phyloP scores from a whole-genome alignment of 2,329 filamentous ascomycete genomes.

The Ophiostoma triangulosporum region DNA sequence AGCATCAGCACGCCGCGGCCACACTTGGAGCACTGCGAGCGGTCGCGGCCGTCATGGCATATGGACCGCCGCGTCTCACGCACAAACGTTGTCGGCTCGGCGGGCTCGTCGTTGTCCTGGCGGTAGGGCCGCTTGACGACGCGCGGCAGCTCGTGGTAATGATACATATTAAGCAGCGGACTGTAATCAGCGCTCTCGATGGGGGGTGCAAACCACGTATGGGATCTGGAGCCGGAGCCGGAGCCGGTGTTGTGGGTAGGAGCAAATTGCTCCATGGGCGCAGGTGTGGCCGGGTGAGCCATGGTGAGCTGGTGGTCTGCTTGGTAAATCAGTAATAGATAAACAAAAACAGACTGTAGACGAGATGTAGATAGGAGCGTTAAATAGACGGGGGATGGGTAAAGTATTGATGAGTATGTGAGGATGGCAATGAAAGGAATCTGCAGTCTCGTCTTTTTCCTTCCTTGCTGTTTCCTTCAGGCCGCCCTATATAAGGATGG shows the following conservation, averaged over 20 bases:
- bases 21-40: conserved; percentile 8
- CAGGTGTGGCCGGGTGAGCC: neutral
- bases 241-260: neutral
- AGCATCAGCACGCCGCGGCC: neutral
- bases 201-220: neutral
- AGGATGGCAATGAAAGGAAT: too few species aligned
- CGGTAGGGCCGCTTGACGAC: conserved; percentile 8
- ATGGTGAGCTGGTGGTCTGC: neutral
- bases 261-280: neutral
- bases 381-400: too few species aligned
- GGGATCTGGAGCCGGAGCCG: neutral
- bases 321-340: too few species aligned
- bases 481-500: too few species aligned
- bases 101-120: conserved; percentile 10
- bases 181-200: neutral
- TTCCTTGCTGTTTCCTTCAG: too few species aligned
- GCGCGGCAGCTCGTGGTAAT: conserved; percentile 4
- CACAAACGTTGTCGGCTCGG: neutral
- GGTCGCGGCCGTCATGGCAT: conserved; percentile 6
- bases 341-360: too few species aligned
- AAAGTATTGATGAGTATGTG: too few species aligned
- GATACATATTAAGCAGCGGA: neutral
- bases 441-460: too few species aligned
- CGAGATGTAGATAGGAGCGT: too few species aligned
- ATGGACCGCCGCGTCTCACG: conserved; percentile 4